Evolutionary conservation across 257 asterid species (phyloP).

Genomic region (Solanum chilense): DNA sequence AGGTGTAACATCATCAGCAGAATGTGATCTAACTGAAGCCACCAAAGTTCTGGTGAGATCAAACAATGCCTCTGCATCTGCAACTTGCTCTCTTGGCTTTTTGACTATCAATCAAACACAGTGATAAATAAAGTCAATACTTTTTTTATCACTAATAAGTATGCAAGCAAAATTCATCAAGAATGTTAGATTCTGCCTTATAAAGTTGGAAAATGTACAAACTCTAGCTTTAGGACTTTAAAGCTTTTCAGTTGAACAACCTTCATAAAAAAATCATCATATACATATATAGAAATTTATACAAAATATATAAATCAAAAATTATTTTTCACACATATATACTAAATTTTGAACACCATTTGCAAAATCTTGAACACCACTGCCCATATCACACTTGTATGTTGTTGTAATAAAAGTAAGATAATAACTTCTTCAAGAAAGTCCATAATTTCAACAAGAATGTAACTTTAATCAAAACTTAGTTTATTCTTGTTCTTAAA

Average conservation of each 20-base stretch:
- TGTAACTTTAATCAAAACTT: background rate
- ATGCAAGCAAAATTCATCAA: background rate
- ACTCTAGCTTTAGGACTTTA: background rate
- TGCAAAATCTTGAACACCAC: no score
- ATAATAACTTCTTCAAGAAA: background rate
- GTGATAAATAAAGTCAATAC: background rate
- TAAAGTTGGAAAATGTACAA: background rate
- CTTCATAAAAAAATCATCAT: background rate
- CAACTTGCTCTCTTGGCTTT: slow-evolving; percentile 54
- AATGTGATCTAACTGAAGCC: slow-evolving; percentile 22
- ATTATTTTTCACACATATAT: no score
- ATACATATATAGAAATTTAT: background rate
- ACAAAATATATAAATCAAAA: no score
- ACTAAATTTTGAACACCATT: no score
- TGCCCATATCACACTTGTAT: background rate
- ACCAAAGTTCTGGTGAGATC: slow-evolving; percentile 27
- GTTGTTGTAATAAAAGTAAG: background rate
- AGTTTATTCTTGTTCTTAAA: background rate
- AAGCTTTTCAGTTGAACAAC: background rate
- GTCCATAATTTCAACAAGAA: background rate
- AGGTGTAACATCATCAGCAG: slow-evolving; percentile 20
- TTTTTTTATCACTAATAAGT: background rate
- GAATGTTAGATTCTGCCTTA: background rate
- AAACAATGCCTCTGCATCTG: slow-evolving; percentile 50
- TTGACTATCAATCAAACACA: slow-evolving; percentile 16